These are phyloP conservation scores for Ilex aquifolium DNA, from an alignment of 257 asterid genomes.

Conservation along the genomic window DNA sequence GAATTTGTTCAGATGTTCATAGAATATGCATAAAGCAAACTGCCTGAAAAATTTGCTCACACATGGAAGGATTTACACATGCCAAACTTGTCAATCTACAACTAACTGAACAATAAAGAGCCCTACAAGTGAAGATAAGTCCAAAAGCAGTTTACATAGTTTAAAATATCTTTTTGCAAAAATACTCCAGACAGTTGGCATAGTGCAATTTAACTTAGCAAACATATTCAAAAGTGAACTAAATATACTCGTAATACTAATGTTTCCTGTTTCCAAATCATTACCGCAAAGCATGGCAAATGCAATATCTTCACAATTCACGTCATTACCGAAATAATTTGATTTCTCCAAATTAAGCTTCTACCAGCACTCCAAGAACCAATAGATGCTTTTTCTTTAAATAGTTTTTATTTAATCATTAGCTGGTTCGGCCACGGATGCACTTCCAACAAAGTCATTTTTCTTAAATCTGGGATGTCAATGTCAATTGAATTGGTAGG, in stretches of 20 bases:
- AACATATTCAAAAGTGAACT: neutral
- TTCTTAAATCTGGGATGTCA: neutral
- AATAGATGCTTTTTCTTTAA: neutral
- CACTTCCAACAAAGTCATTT: neutral
- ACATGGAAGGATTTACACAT: neutral
- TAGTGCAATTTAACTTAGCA: neutral
- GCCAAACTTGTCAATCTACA: neutral
- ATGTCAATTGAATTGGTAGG: neutral
- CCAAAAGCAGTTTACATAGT: neutral
- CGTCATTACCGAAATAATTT: neutral
- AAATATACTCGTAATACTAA: too few relatives aligned
- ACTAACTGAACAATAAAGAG: neutral
- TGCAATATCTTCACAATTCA: neutral
- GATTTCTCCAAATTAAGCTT: neutral
- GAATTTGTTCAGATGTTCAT: neutral
- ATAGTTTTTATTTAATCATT: neutral
- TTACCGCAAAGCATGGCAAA: neutral
- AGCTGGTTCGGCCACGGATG: neutral
- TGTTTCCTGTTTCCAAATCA: too few relatives aligned
- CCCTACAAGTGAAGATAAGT: neutral
- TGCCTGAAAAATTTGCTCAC: neutral
- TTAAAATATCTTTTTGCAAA: neutral
- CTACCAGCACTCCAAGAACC: neutral
- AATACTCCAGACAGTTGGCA: neutral
- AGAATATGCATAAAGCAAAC: neutral